Evolutionary conservation across 148 eudicot species (phyloP).

Genomic region (Fagopyrum tataricum): DNA sequence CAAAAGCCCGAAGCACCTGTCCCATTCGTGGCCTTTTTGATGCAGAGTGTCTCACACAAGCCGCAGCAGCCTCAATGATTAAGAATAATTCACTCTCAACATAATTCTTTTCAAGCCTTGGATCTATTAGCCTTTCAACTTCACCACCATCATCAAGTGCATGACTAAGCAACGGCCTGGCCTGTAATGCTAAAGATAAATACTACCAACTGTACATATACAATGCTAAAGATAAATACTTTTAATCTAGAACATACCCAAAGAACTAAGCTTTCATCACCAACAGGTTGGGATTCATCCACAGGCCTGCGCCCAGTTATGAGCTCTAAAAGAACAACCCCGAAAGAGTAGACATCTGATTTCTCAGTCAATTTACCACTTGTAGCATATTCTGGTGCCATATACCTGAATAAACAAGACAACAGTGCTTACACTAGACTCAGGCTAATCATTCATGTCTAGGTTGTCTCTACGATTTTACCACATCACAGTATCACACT

Average conservation of each 20-base stretch:
- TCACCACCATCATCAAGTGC: constrained; percentile 55
- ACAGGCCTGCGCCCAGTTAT: constrained; percentile 90
- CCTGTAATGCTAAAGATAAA: constrained; percentile 27
- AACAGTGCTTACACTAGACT: constrained; percentile 4
- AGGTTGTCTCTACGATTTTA: neutral
- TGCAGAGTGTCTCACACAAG: constrained; percentile 82
- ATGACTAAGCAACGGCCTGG: constrained; percentile 76
- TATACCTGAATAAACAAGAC: constrained; percentile 44
- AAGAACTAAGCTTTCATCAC: constrained; percentile 81
- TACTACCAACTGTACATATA: neutral
- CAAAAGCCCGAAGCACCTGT: constrained; percentile 80
- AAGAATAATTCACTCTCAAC: constrained; percentile 48
- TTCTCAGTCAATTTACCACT: constrained; percentile 91
- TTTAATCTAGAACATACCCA: constrained; percentile 51
- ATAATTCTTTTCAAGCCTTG: constrained; percentile 55
- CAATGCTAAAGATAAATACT: neutral
- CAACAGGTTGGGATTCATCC: constrained; percentile 66
- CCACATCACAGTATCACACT: neutral
- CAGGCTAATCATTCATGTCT: neutral
- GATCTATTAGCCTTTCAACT: constrained; percentile 53
- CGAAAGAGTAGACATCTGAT: constrained; percentile 86
- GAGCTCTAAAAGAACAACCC: constrained; percentile 92
- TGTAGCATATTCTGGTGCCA: constrained; percentile 98
- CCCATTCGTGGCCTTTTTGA: constrained; percentile 83
- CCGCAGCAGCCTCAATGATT: constrained; percentile 83